Conservation (phyloP, 441 rosid species). For the Brassica balearica region DNA sequence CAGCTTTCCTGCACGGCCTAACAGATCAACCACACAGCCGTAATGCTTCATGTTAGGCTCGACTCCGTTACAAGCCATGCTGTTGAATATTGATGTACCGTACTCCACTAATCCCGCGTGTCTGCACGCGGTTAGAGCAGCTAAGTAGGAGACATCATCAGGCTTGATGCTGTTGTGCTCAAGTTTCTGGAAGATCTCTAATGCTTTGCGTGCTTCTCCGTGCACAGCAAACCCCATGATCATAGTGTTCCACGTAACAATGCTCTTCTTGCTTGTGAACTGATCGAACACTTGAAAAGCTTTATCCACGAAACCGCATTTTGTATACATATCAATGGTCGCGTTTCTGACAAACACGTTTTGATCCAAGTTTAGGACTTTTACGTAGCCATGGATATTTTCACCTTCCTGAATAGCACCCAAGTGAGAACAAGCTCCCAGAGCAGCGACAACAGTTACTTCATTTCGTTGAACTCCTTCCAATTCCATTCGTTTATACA, state of each 20-base stretch:
- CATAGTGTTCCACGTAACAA: conserved; percentile 92
- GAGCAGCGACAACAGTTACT: conserved; percentile 75
- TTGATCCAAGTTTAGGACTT: conserved; percentile 54
- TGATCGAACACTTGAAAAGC: conserved; percentile 62
- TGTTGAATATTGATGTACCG: conserved; percentile 63
- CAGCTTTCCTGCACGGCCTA: conserved; percentile 80
- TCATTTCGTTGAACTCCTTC: conserved; percentile 65
- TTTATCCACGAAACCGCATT: conserved; percentile 73
- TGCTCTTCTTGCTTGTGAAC: conserved; percentile 52
- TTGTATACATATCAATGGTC: conserved; percentile 78
- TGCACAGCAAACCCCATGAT: conserved; percentile 84
- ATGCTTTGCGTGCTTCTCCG: conserved; percentile 70
- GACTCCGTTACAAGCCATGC: conserved; percentile 56
- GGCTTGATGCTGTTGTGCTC: conserved; percentile 50
- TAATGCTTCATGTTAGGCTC: conserved; percentile 74
- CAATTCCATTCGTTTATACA: conserved; percentile 64
- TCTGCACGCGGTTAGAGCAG: conserved; percentile 74
- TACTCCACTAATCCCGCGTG: conserved; percentile 86
- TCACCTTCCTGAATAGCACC: conserved; percentile 75
- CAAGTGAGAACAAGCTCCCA: conserved; percentile 78
- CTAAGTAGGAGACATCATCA: conserved; percentile 70
- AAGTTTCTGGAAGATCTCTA: conserved; percentile 68
- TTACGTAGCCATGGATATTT: conserved; percentile 54
- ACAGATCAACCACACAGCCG: conserved; percentile 84
- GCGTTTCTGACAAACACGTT: conserved; percentile 69